phyloP scores from a whole-genome alignment of 148 eudicot genomes.

The Pharnaceum exiguum region DNA sequence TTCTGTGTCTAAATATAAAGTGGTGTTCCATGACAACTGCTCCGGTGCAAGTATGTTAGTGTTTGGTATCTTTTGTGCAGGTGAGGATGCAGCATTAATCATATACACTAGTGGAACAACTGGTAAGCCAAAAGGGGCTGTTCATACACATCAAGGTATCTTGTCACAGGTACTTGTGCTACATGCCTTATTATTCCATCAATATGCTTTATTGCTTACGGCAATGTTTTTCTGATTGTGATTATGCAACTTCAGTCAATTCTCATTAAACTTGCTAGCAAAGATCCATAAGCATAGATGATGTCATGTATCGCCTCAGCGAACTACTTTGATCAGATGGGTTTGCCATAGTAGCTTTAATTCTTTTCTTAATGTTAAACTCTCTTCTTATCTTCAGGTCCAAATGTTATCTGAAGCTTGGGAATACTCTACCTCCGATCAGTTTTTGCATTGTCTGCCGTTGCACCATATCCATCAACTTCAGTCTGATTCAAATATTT shows the following conservation, averaged over 20 bases:
- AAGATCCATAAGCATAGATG: not conserved
- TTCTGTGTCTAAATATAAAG: not conserved
- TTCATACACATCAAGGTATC: constrained; percentile 83
- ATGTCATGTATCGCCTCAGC: not conserved
- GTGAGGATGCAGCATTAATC: constrained; percentile 76
- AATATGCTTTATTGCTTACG: not conserved
- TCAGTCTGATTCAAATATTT: not conserved
- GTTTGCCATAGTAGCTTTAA: not conserved
- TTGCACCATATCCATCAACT: constrained; percentile 88
- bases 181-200: not conserved
- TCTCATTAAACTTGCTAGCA: not conserved
- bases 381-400: constrained; percentile 53
- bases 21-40: constrained; percentile 3
- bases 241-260: not conserved
- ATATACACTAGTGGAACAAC: constrained; percentile 98
- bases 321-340: not conserved
- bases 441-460: constrained; percentile 88
- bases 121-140: constrained; percentile 98
- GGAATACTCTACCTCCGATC: constrained; percentile 77
- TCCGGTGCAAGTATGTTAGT: not conserved
- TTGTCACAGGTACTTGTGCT: constrained; percentile 73
- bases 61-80: constrained; percentile 28
- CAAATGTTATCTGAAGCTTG: constrained; percentile 80
- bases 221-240: not conserved
- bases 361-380: not conserved